Evolutionary conservation across 1,284 basidiomycete genomes (phyloP).

Genomic region (Apiotrichum domesticum): DNA sequence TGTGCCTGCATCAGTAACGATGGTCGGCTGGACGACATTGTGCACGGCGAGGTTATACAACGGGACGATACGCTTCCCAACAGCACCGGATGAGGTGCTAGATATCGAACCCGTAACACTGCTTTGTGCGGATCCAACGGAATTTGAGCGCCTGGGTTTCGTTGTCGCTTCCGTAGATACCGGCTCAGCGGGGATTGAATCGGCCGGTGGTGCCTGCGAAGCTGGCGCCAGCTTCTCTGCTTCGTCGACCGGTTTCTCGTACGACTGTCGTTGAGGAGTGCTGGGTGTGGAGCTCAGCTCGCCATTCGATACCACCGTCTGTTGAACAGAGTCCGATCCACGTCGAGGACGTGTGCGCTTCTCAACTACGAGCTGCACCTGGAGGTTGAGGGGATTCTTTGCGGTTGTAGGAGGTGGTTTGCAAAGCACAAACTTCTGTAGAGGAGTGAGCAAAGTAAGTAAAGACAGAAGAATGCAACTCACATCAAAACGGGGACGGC

Average conservation of each 20-base stretch:
- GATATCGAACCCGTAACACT: constrained; percentile 8
- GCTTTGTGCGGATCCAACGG: constrained; percentile 20
- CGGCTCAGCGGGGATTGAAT: too few relatives aligned
- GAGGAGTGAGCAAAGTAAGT: too few relatives aligned
- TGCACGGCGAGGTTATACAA: constrained; percentile 85
- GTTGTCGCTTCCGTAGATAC: neutral
- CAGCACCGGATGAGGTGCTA: constrained; percentile 2
- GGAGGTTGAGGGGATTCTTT: constrained; percentile 84
- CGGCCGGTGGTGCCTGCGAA: too few relatives aligned
- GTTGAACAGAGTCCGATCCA: neutral
- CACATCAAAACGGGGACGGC: constrained; percentile 4
- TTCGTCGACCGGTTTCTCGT: constrained; percentile 2
- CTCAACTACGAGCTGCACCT: constrained; percentile 73
- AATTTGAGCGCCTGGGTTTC: constrained; percentile 20
- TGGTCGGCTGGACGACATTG: constrained; percentile 83
- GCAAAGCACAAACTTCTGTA: constrained; percentile 60
- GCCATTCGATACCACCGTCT: neutral
- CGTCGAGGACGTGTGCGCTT: neutral
- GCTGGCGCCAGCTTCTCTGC: too few relatives aligned
- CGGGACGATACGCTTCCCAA: constrained; percentile 65
- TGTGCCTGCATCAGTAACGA: constrained; percentile 66
- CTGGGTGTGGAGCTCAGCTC: neutral
- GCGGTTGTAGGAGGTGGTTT: constrained; percentile 58
- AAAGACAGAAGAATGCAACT: neutral
- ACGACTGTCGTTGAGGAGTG: constrained; percentile 8